phyloP scores from a whole-genome alignment of 176 grass and related monocot genomes.

The Juncus effusus region DNA sequence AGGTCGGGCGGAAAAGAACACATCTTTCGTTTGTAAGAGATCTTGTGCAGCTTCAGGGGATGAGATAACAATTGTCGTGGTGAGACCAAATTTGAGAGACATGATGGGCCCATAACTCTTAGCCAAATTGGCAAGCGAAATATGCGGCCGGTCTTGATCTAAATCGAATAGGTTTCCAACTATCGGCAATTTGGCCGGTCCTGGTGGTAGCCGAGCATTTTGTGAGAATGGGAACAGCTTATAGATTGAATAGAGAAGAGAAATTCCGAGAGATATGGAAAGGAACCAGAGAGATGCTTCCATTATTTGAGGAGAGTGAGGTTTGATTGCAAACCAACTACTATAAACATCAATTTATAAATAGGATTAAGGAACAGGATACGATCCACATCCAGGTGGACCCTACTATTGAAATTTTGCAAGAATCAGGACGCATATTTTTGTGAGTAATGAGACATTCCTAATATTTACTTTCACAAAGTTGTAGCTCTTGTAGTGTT shows the following conservation, averaged over 20 bases:
- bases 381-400: too few relatives aligned
- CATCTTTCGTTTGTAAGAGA: conserved; percentile 8
- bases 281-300: not conserved
- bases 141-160: not conserved
- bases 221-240: not conserved
- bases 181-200: conserved; percentile 1
- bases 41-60: conserved; percentile 13
- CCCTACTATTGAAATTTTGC: too few relatives aligned
- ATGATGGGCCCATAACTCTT: conserved; percentile 16
- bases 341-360: too few relatives aligned
- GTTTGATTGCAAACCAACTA: too few relatives aligned
- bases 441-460: too few relatives aligned
- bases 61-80: not conserved
- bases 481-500: too few relatives aligned
- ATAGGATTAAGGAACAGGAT: too few relatives aligned
- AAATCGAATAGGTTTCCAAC: conserved; percentile 1
- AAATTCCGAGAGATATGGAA: not conserved
- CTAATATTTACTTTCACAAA: too few relatives aligned
- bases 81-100: conserved; percentile 17
- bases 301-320: not conserved
- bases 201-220: conserved; percentile 3
- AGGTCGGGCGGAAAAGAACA: not conserved
- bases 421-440: too few relatives aligned
- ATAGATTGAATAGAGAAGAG: not conserved
- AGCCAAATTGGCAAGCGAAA: not conserved